phyloP scores from a whole-genome alignment of 1,284 basidiomycete genomes.

The Neotropicomus parvogracilis region DNA sequence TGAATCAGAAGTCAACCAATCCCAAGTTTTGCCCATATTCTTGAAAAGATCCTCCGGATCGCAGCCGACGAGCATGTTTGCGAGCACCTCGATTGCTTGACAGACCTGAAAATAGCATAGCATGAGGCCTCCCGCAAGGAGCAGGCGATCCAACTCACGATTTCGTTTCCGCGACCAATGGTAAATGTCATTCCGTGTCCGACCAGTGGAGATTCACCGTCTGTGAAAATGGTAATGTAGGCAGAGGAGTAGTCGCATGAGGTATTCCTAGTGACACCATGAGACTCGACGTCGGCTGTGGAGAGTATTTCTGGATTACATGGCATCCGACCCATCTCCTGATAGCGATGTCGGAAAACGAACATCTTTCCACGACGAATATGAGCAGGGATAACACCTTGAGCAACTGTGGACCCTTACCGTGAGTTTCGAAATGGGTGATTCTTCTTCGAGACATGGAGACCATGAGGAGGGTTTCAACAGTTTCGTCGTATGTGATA shows the following conservation, averaged over 20 bases:
- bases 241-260: constrained; percentile 95
- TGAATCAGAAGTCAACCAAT: constrained; percentile 78
- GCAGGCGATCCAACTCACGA: constrained; percentile 46
- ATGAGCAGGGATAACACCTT: not conserved
- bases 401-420: constrained; percentile 10
- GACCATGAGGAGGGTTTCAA: not conserved
- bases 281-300: not conserved
- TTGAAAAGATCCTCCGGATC: constrained; percentile 79
- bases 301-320: constrained; percentile 30
- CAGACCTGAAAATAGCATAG: constrained; percentile 56
- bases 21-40: constrained; percentile 86
- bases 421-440: constrained; percentile 37
- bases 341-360: constrained; percentile 53
- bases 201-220: constrained; percentile 55
- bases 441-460: constrained; percentile 35
- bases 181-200: constrained; percentile 97
- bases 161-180: constrained; percentile 94
- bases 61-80: constrained; percentile 79
- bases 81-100: constrained; percentile 74
- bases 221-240: constrained; percentile 78
- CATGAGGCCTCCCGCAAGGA: not conserved
- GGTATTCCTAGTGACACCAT: constrained; percentile 63
- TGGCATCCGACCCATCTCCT: constrained; percentile 64
- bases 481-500: not conserved
- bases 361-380: constrained; percentile 20